These are phyloP conservation scores for Globisporangium solare DNA, from an alignment of 352 stramenopile genomes.

Conservation along the genomic window DNA sequence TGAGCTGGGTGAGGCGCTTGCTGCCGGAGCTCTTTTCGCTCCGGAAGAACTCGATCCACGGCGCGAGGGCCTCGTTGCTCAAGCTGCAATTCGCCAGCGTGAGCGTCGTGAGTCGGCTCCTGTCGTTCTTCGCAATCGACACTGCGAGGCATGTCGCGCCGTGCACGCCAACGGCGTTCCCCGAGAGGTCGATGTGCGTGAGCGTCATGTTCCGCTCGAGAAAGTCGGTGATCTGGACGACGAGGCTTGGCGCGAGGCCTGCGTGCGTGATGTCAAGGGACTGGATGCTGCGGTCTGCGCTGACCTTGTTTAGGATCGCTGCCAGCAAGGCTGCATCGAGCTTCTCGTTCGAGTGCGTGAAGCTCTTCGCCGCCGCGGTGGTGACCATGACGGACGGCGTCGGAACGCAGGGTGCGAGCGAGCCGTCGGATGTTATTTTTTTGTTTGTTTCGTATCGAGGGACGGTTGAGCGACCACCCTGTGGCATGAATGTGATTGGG, in stretches of 20 bases:
- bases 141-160: constrained; percentile 29
- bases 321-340: constrained; percentile 23
- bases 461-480: no score
- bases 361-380: background rate
- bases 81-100: constrained; percentile 28
- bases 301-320: constrained; percentile 18
- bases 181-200: constrained; percentile 30
- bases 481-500: no score
- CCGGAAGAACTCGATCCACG: constrained; percentile 27
- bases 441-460: no score
- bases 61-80: constrained; percentile 21
- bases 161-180: constrained; percentile 31
- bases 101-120: constrained; percentile 19
- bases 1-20: constrained; percentile 21
- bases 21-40: constrained; percentile 8
- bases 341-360: constrained; percentile 17
- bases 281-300: constrained; percentile 9
- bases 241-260: constrained; percentile 33
- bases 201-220: constrained; percentile 37
- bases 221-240: constrained; percentile 42
- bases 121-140: constrained; percentile 27
- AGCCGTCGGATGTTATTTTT: no score
- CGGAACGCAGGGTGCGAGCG: no score
- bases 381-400: background rate
- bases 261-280: constrained; percentile 21